Base-by-base conservation (phyloP, 2,329 filamentous ascomycete genomes). In the Chalaropsis thielavioides region DNA sequence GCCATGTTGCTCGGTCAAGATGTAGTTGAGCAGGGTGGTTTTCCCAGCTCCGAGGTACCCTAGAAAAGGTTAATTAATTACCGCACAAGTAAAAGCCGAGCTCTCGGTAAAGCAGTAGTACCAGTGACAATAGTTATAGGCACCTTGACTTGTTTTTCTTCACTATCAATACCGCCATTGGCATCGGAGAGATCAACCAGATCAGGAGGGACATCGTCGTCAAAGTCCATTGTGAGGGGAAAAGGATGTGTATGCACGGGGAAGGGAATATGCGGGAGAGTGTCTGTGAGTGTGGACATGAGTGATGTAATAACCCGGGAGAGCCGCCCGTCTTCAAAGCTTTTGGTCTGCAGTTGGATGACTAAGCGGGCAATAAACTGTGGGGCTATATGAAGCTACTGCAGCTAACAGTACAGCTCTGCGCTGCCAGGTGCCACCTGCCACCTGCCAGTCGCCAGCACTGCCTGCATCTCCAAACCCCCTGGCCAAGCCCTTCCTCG, bases 11-110 rank as follows among this genome's bases (percentile, higher is more conserved):
- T 92, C 91, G 35, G 88, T 95, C 63, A 99, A 79, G 68, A 99
- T 97, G 74, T 97, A 96, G 74, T 99, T 97, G 66, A 99, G 79
- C 38, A 97, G 76, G 0, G 92, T 97, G 0, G 92, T 97, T 76
- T 99, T 99, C 19, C 94, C 94, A 8, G 94, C 90, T 19, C 94
- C 94, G 3, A 99, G 82, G 72, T 99, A 99, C 2, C 94, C 90
- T 94, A 68, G 35, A 17, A 22, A 13, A 46, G 27, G 27, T 63
- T 58, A 51, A n/a, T 19, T 11, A 35, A 13, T 22, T 31, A 10
- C 8, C 51, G 40, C 17, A 41, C 61, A 27, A 15, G 62, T 13
- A 66, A n/a, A 44, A n/a, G 41, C 27, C 51, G 7, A 15, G 31
- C 13, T 35, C 46, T 51, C 19, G 17, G 35, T 5, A 24, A 46